These are phyloP conservation scores for Arachnomyces sp. DNA, from an alignment of 2,329 filamentous ascomycete genomes.

Conservation along the genomic window DNA sequence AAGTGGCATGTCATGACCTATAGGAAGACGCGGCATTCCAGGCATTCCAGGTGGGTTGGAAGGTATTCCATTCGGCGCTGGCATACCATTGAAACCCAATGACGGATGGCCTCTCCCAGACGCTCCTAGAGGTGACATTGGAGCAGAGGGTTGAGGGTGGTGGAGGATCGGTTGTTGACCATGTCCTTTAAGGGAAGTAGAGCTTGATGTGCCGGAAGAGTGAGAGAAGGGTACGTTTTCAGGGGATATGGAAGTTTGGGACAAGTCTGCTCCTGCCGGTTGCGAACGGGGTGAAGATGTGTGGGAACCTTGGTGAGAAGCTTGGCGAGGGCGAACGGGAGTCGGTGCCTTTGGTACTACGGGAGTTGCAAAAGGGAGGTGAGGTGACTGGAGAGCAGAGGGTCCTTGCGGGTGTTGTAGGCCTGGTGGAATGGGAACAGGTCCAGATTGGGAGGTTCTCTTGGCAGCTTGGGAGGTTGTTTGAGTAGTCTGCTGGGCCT, in stretches of 20 bases:
- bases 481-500: constrained; percentile 12
- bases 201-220: constrained; percentile 55
- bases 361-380: constrained; percentile 69
- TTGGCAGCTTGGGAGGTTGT: constrained; percentile 25
- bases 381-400: constrained; percentile 62
- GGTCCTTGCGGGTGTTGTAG: constrained; percentile 46
- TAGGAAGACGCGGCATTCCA: constrained; percentile 44
- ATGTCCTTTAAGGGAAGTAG: constrained; percentile 52
- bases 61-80: constrained; percentile 49
- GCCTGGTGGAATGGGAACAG: constrained; percentile 46
- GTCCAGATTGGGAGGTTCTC: constrained; percentile 53
- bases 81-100: constrained; percentile 42
- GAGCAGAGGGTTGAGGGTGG: constrained; percentile 52
- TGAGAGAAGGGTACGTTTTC: constrained; percentile 56
- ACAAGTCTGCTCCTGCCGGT: constrained; percentile 44
- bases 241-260: constrained; percentile 56
- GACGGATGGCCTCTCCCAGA: constrained; percentile 51
- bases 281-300: constrained; percentile 55
- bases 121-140: constrained; percentile 57
- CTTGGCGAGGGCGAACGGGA: constrained; percentile 65
- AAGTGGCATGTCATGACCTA: constrained; percentile 46
- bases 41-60: constrained; percentile 48
- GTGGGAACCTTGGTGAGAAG: constrained; percentile 69
- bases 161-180: constrained; percentile 44
- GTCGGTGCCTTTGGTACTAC: constrained; percentile 74